Base-by-base conservation (phyloP, 1,284 basidiomycete species). In the Trichosporon sp. region DNA sequence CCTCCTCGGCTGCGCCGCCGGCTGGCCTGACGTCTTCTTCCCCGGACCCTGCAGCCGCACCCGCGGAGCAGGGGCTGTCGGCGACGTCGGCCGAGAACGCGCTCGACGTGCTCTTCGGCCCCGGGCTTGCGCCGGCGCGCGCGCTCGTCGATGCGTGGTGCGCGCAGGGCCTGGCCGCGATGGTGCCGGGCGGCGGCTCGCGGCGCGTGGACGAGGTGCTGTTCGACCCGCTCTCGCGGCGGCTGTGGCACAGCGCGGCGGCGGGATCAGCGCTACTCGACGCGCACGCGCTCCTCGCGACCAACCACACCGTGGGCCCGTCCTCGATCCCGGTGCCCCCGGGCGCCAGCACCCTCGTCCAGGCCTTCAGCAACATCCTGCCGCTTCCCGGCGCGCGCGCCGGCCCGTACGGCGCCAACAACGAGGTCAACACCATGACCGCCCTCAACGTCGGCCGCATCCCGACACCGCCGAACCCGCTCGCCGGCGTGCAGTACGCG, bases 101-200 rank as follows among this genome's bases (percentile, higher is more conserved):
- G 8, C 65, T 81, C 60, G 80, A 82, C 67, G 78, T 76, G 7
- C 23, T 82, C 51, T 80, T 82, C 63, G 79, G 79, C 3, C 27
- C 71, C 4, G 76, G 76, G 0, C 51, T 66, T 15, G 68, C 72
- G 1, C 70, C 65, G 1, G 64, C 71, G 3, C 73, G 73, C 62
- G 76, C 76, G 6, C 72, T 82, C 13, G 77, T 80, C 0, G 56
- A 68, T 12, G 71, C 72, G 18, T 82, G 79, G 78, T 74, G 75
- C 42, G 73, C 75, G 13, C 76, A 68, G 32, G 80, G 79, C 5
- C 27, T 67, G 38, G 62, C 62, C 11, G 29, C 21, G 6, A 77
- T 80, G 78, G 21, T 15, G 32, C 64, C 47, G 11, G 62, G 34
- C n/a, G 62, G 34, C 34, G 34, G 62, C 32, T 3, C 18, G 21